Conservation (phyloP, 2,329 filamentous ascomycete genomes). For the Diplodia intermedia region DNA sequence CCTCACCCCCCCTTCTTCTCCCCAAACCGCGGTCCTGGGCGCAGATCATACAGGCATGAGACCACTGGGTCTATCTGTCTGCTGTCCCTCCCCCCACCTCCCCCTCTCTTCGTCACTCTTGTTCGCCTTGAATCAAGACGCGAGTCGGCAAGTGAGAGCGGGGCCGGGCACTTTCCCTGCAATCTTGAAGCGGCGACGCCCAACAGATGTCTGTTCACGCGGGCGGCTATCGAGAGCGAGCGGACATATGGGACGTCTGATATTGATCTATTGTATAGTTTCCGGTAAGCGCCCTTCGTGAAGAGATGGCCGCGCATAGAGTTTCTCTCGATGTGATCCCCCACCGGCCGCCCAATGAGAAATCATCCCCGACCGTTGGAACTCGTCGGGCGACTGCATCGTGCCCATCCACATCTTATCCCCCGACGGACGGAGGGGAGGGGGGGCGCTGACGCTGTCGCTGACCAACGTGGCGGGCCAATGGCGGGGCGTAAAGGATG, state of each 20-base stretch:
- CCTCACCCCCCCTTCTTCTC: not conserved
- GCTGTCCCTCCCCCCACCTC: not conserved
- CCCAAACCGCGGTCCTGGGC: constrained; percentile 19
- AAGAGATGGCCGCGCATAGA: not conserved
- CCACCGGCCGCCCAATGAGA: not conserved
- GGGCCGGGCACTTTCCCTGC: not conserved
- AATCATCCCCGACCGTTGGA: not conserved
- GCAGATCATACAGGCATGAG: constrained; percentile 27
- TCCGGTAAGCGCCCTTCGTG: not conserved
- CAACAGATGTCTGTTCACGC: not conserved
- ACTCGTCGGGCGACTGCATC: not conserved
- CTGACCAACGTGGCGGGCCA: not conserved
- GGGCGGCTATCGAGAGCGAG: not conserved
- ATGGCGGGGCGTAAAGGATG: not conserved
- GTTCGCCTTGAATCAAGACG: constrained; percentile 10
- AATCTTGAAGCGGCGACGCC: not conserved
- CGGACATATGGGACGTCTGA: not conserved
- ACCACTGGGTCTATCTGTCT: not conserved
- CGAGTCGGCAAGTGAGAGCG: not conserved
- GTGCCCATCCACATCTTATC: not conserved
- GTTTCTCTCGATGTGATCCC: constrained; percentile 1
- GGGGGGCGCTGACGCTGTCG: not conserved
- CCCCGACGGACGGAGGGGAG: not conserved
- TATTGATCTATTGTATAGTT: not conserved
- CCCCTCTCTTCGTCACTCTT: not conserved